These are phyloP conservation scores for Talaromyces islandicus DNA, from an alignment of 2,329 filamentous ascomycete genomes.

Conservation along the genomic window DNA sequence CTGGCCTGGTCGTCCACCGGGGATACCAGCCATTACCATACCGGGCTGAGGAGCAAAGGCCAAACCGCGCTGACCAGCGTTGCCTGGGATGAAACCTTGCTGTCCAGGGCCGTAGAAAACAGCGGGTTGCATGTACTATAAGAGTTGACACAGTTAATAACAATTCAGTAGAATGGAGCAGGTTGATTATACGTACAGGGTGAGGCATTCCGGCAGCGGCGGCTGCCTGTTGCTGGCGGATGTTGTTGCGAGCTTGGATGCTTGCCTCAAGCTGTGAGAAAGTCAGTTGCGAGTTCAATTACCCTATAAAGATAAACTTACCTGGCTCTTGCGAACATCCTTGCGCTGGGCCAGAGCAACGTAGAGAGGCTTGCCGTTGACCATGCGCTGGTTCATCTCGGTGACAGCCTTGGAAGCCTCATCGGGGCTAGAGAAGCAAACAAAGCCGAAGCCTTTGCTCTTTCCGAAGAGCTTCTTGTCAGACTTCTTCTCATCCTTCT, in stretches of 20 bases:
- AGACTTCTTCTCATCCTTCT: slow-evolving; percentile 50
- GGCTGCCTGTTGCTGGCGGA: slow-evolving; percentile 95
- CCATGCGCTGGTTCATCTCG: slow-evolving; percentile 99
- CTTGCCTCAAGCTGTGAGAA: slow-evolving; percentile 72
- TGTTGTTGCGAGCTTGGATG: slow-evolving; percentile 97
- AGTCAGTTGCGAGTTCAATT: slow-evolving; percentile 1
- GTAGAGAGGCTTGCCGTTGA: slow-evolving; percentile 93
- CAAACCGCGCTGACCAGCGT: slow-evolving; percentile 54
- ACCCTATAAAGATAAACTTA: slow-evolving; percentile 14
- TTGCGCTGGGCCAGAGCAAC: slow-evolving; percentile 98
- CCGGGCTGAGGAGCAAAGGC: slow-evolving; percentile 53
- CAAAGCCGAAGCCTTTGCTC: slow-evolving; percentile 99
- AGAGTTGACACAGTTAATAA: slow-evolving; percentile 13
- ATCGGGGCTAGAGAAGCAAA: slow-evolving; percentile 99
- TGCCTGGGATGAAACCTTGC: slow-evolving; percentile 51
- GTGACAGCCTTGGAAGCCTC: slow-evolving; percentile 98
- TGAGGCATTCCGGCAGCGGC: slow-evolving; percentile 82
- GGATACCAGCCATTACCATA: slow-evolving; percentile 60
- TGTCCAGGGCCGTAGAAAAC: slow-evolving; percentile 84
- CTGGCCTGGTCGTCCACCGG: slow-evolving; percentile 76
- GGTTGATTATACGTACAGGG: slow-evolving; percentile 30
- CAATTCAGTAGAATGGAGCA: background rate
- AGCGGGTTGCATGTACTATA: slow-evolving; percentile 72
- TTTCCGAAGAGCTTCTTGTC: slow-evolving; percentile 72
- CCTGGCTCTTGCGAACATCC: slow-evolving; percentile 96